Evolutionary conservation across 2,329 filamentous ascomycete species (phyloP).

Genomic region (Dothideomycetes sp.): DNA sequence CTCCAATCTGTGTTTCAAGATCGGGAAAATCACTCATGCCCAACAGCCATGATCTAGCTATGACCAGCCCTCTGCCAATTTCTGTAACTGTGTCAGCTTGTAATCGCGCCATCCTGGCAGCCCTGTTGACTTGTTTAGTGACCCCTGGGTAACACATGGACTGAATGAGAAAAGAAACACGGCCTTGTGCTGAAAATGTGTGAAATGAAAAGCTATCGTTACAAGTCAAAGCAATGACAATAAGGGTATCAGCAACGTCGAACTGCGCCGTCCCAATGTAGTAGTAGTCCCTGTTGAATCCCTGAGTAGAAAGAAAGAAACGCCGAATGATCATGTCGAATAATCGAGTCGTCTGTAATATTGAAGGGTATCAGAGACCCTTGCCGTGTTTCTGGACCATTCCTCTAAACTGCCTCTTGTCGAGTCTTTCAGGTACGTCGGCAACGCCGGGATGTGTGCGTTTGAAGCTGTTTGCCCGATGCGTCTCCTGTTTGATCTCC

Average conservation of each 20-base stretch:
- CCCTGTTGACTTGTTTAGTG: background rate
- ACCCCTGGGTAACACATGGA: background rate
- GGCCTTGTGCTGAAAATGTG: conserved; percentile 8
- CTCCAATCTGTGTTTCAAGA: background rate
- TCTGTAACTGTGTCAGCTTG: conserved; percentile 1
- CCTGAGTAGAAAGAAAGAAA: conserved; percentile 1
- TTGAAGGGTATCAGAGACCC: background rate
- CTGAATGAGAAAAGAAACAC: conserved; percentile 3
- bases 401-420: conserved; percentile 4
- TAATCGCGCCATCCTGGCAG: conserved; percentile 2
- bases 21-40: conserved; percentile 5
- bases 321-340: background rate
- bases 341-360: background rate
- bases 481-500: conserved; percentile 4
- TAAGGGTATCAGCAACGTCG: conserved; percentile 9
- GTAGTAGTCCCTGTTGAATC: conserved; percentile 7
- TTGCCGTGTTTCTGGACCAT: conserved; percentile 8
- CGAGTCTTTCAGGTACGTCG: conserved; percentile 4
- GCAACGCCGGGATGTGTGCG: conserved; percentile 4
- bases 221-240: conserved; percentile 5
- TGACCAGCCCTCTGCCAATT: background rate
- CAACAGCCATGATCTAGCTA: no score
- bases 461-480: conserved; percentile 8
- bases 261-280: conserved; percentile 10
- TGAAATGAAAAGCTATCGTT: conserved; percentile 12